A percentile compares a stretch with the other conserved stretches of the same genome.
Evolutionary conservation across 768 basidiomycete species (phyloP).

Genomic region (Xerocomus brunneocitrinus): DNA sequence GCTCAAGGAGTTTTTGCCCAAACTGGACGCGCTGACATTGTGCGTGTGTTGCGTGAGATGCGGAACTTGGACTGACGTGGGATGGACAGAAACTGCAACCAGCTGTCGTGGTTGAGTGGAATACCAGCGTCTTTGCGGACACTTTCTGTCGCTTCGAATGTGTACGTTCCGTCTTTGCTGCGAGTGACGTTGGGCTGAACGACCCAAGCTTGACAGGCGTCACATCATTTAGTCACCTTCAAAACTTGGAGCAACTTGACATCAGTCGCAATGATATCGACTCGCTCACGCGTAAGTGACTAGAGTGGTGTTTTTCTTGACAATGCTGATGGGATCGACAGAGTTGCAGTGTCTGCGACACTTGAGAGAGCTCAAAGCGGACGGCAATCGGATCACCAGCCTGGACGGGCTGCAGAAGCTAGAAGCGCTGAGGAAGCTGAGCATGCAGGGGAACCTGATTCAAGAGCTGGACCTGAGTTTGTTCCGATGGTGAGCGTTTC

Average conservation of each 20-base stretch:
- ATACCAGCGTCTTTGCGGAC: constrained; percentile 68
- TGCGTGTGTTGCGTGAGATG: constrained; percentile 38
- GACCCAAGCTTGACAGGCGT: constrained; percentile 67
- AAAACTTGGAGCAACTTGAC: constrained; percentile 84
- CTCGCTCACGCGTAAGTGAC: constrained; percentile 72
- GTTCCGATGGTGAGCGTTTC: constrained; percentile 57
- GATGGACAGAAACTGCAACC: constrained; percentile 59
- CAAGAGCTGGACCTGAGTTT: constrained; percentile 52
- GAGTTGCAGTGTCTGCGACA: constrained; percentile 82
- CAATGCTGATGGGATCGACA: constrained; percentile 29
- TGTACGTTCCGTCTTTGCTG: constrained; percentile 38
- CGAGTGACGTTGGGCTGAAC: constrained; percentile 13
- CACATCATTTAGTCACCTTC: constrained; percentile 84
- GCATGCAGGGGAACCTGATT: constrained; percentile 72
- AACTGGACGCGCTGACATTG: constrained; percentile 71
- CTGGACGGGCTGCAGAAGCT: constrained; percentile 75
- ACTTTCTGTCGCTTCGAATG: constrained; percentile 71
- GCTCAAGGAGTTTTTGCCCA: constrained; percentile 86
- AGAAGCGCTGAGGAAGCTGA: constrained; percentile 80
- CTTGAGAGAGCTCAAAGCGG: constrained; percentile 85
- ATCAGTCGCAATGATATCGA: constrained; percentile 89
- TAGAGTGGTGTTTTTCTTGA: background rate
- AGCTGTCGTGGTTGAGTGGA: constrained; percentile 76
- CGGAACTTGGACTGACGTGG: constrained; percentile 13
- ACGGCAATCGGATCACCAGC: constrained; percentile 73